Percentiles rank a stretch among this genome's conserved stretches.
phyloP scores from a whole-genome alignment of 2,329 filamentous ascomycete genomes.

The Camillea tinctor region DNA sequence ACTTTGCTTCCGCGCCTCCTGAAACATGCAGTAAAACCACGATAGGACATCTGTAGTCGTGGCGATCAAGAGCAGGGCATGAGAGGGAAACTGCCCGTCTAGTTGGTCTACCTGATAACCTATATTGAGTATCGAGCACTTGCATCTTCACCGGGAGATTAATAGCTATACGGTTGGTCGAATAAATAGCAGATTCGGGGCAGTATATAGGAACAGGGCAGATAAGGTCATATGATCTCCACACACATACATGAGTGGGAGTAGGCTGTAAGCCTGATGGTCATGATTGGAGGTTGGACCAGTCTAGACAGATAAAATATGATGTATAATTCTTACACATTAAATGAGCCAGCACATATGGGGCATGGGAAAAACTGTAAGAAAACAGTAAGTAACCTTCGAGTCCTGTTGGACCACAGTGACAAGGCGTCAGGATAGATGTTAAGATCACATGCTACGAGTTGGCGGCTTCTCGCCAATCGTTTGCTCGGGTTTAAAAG shows the following conservation, averaged over 20 bases:
- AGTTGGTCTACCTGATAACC: background rate
- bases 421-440: too few species aligned
- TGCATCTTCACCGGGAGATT: background rate
- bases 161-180: background rate
- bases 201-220: background rate
- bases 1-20: background rate
- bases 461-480: background rate
- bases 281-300: background rate
- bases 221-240: background rate
- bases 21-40: background rate
- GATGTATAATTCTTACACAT: background rate
- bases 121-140: background rate
- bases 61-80: background rate
- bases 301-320: background rate
- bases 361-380: too few species aligned
- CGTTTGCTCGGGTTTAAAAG: too few species aligned
- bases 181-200: background rate
- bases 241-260: background rate
- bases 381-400: too few species aligned
- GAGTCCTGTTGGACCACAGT: too few species aligned
- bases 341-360: background rate
- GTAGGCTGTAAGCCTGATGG: background rate
- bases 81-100: background rate
- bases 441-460: too few species aligned
- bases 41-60: background rate